phyloP scores from a whole-genome alignment of 768 basidiomycete genomes.

The Collybiopsis confluens region DNA sequence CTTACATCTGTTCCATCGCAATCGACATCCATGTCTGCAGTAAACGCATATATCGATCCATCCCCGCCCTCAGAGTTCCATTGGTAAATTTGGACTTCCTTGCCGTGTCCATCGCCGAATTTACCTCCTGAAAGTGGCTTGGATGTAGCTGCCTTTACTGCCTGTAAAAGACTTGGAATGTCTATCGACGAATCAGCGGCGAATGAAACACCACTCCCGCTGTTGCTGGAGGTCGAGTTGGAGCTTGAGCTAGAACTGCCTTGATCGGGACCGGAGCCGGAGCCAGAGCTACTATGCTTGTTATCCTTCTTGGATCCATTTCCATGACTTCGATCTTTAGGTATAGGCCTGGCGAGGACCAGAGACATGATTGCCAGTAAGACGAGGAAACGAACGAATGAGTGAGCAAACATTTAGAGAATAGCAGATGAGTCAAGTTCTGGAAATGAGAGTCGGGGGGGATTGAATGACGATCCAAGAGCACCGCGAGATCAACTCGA shows the following conservation, averaged over 20 bases:
- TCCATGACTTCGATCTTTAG: not conserved
- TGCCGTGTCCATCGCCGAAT: slow-evolving; percentile 11
- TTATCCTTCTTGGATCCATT: not conserved
- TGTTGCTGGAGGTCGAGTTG: not conserved
- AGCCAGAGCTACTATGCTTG: not conserved
- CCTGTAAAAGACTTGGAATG: slow-evolving; percentile 12
- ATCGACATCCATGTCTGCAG: slow-evolving; percentile 23
- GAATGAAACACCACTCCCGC: not conserved
- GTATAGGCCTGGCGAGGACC: not conserved
- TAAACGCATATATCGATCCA: slow-evolving; percentile 18
- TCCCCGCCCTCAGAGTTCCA: slow-evolving; percentile 12
- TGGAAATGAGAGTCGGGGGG: not conserved
- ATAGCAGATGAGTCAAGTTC: not conserved
- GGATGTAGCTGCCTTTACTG: slow-evolving; percentile 12
- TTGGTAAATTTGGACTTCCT: slow-evolving; percentile 15
- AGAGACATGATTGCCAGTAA: not conserved
- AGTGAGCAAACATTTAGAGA: not conserved
- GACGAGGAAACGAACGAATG: not conserved
- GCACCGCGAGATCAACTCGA: slow-evolving; percentile 3
- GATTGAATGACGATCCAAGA: too few relatives aligned
- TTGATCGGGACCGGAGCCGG: not conserved
- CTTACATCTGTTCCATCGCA: slow-evolving; percentile 21
- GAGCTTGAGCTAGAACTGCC: too few relatives aligned
- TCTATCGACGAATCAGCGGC: slow-evolving; percentile 3
- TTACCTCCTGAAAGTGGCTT: slow-evolving; percentile 2